These are phyloP conservation scores for Salvia rosmarinus DNA, from an alignment of 257 asterid species.

Conservation along the genomic window DNA sequence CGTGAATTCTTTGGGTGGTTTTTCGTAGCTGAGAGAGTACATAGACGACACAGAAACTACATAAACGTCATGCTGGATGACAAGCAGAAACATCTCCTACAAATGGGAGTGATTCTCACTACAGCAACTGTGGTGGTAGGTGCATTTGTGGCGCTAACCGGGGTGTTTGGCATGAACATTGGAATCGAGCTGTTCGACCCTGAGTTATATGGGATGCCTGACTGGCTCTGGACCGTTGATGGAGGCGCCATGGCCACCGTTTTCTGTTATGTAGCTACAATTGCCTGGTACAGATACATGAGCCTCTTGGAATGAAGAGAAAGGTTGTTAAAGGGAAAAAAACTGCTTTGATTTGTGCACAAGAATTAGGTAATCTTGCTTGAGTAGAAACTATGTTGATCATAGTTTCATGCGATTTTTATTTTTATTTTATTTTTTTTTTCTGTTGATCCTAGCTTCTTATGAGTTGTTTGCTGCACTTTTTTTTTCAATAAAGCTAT, in stretches of 20 bases:
- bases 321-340: no score
- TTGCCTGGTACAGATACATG: slow-evolving; percentile 69
- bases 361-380: background rate
- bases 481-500: no score
- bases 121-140: slow-evolving; percentile 73
- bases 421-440: no score
- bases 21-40: slow-evolving; percentile 70
- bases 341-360: background rate
- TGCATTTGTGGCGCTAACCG: slow-evolving; percentile 72
- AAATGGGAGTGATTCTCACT: slow-evolving; percentile 76
- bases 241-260: slow-evolving; percentile 56
- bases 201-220: slow-evolving; percentile 42
- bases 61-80: slow-evolving; percentile 90
- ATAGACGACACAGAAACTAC: slow-evolving; percentile 89
- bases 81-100: slow-evolving; percentile 84
- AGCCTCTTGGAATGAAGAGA: slow-evolving; percentile 51
- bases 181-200: slow-evolving; percentile 47
- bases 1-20: no score
- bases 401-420: background rate
- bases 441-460: background rate
- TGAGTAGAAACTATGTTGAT: background rate
- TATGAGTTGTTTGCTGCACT: background rate
- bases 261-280: slow-evolving; percentile 53
- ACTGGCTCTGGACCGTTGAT: slow-evolving; percentile 64
- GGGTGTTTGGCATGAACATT: slow-evolving; percentile 78